Base-by-base conservation (phyloP, 805 yeast genomes). In the Candida ipomoeae region DNA sequence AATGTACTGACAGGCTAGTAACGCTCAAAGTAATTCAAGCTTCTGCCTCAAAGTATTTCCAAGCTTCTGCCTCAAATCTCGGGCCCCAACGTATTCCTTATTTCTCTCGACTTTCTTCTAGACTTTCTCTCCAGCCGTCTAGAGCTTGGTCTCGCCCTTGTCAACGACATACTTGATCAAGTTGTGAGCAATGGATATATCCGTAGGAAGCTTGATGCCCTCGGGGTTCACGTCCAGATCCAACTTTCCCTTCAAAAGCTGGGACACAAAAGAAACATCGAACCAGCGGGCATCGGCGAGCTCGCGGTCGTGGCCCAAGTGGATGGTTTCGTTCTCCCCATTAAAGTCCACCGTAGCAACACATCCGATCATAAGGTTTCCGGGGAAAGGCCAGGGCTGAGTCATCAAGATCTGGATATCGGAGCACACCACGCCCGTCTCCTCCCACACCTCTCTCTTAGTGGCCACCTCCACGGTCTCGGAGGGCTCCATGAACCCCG, bases 301-400 rank as follows among this genome's bases (percentile, higher is more conserved):
- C 68, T 92, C 99, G 31, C 87, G 82, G 65, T 92, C 99, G 63
- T 89, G 89, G 13, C 83, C 87, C 47, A 89, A 72, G 60, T 84
- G 73, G 55, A 91, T 84, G 8, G 62, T 62, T 60, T 86, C 92
- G 59, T 84, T 83, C 4, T 60, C 65, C 1, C 86, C 87, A 55
- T 85, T 80, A 61, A 82, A 79, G 1, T 85, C 85, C n/a, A 89
- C 94, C 33, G 79, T 67, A 2, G 83, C 97, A 48, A 90, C 65
- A 66, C 97, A 91, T 8, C 98, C 98, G 57, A 92, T 79, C 98
- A 92, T 92, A 59, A 92, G 68, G 64, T 85, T 89, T 0, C 89
- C 90, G 1, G 98, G 98, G 67, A 84, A 92, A 15, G 99, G 99
- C 99, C 99, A 92, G 3, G 99, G 98, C 69, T 92, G 98, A 11